Evolutionary conservation across 208 protist genomes (phyloP), one percentile per base, ranked within the genome.

Genomic region (Acanthamoeba castellanii): DNA sequence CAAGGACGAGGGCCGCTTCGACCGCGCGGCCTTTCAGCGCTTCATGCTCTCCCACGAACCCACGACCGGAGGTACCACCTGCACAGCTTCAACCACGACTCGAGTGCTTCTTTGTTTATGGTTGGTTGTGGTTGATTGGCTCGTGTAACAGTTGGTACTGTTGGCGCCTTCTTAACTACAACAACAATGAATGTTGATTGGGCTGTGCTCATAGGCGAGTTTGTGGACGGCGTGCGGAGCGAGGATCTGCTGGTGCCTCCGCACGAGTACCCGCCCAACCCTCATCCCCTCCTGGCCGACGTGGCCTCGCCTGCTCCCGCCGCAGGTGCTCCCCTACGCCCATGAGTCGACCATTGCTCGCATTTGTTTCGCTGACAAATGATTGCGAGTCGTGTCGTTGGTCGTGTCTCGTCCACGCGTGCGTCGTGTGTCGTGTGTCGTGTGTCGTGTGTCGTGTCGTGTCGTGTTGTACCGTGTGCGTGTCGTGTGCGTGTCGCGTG

Each of bases 201-300:
- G 11, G 37, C n/a, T 30, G 68, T 59, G 59, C 59, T 0, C 20
- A 8, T n/a, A 88, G 81, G 50, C 50, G 2, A 61, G 81, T 88
- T 88, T 8, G 81, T 88, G 45, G 81, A 88, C 32, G 81, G 81
- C 13, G 81, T 88, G 50, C 81, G 81, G 22, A 88, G 14, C 30
- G 42, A 37, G 50, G 81, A 88, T 22, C 22, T 88, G 25, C 25
- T 88, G 81, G 81, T 88, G 81, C 42, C 42, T 16, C 81, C 81
- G 25, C 81, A 88, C 50, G 81, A 88, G 50, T 88, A 88, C 20
- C 81, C 81, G 47, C 81, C 81, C 47, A 88, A 88, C 81, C 81
- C 81, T 3, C 81, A 88, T 50, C 81, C 81, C 7, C 50, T 45
- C 14, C 81, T 88, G 42, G 9, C 81, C 27, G 13, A 64, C 81